Base-by-base conservation (phyloP, 75 land plant genomes). In the Isoetes taiwanensis region DNA sequence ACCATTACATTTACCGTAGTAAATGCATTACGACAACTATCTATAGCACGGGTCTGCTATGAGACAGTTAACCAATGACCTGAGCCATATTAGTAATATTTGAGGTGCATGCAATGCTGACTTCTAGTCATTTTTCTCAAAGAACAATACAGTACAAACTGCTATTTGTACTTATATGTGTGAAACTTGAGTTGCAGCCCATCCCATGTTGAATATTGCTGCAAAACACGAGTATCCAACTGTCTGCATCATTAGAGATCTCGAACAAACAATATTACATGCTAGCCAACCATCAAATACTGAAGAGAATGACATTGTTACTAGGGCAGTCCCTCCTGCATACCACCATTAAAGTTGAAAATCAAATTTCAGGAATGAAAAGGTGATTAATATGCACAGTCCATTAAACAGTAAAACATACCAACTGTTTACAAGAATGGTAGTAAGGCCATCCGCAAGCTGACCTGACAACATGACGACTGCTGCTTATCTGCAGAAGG, bases 141-240 rank as follows among this genome's bases (percentile, higher is more conserved):
- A 37, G 14, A 37, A 9, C 39, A 37, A 37, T 37, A 37, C 14
- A 37, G 14, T 37, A 37, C 14, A 37, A 9, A 37, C 14, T 9
- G 9, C 9, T 37, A 37, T 37, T 9, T 37, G 14, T 37, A 55
- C 46, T 70, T 84, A 93, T 95, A 93, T 93, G 66, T 93, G 96
- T 37, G 98, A 77, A 30, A 93, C 90, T 76, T 93, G 98, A 43
- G 98, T 88, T 40, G 85, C 90, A 41, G 98, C 96, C 95, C 95
- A 93, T 17, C 98, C 98, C 16, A 87, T 61, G 52, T 88, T 93
- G 68, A 93, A 93, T 38, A 93, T 84, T 30, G 96, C 90, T 25
- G 98, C 96, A 74, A 88, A 93, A 0, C 65, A 32, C 66, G 90
- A 79, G 75, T 93, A 93, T 1, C 83, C 79, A 66, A 84, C 63